A percentile compares a stretch with the other conserved stretches of the same genome.
phyloP scores from a whole-genome alignment of 768 basidiomycete species.

The Lyophyllum atratum region DNA sequence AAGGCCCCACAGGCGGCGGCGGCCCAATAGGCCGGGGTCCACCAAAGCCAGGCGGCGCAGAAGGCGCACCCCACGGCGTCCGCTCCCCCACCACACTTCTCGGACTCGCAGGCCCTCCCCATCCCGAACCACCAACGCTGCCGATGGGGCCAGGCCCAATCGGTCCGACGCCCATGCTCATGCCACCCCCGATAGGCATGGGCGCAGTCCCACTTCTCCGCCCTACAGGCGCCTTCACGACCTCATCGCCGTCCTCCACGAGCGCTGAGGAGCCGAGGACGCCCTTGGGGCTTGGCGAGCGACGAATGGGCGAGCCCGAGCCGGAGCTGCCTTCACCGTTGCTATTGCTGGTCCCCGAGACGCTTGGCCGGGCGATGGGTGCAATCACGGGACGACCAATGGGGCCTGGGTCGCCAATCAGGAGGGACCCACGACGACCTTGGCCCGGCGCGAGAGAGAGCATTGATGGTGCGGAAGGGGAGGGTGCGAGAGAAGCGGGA shows the following conservation, averaged over 20 bases:
- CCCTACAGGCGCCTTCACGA: conserved; percentile 51
- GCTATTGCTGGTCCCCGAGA: conserved; percentile 28
- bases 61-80: conserved; percentile 41
- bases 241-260: conserved; percentile 79
- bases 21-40: conserved; percentile 33
- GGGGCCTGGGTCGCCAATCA: conserved; percentile 53
- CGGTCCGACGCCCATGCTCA: conserved; percentile 23
- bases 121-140: conserved; percentile 26
- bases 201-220: conserved; percentile 41
- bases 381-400: conserved; percentile 45
- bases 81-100: conserved; percentile 40
- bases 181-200: conserved; percentile 25
- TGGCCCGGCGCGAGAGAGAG: conserved; percentile 47
- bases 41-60: conserved; percentile 41
- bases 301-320: conserved; percentile 57
- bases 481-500: conserved; percentile 25
- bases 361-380: conserved; percentile 67
- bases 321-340: conserved; percentile 58
- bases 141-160: conserved; percentile 10
- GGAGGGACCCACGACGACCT: conserved; percentile 46
- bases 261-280: conserved; percentile 77
- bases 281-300: conserved; percentile 61
- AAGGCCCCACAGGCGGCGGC: conserved; percentile 28
- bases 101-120: conserved; percentile 49
- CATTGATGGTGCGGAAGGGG: conserved; percentile 37